phyloP scores from a whole-genome alignment of 2,329 filamentous ascomycete species.

The Sclerotinia nivalis region DNA sequence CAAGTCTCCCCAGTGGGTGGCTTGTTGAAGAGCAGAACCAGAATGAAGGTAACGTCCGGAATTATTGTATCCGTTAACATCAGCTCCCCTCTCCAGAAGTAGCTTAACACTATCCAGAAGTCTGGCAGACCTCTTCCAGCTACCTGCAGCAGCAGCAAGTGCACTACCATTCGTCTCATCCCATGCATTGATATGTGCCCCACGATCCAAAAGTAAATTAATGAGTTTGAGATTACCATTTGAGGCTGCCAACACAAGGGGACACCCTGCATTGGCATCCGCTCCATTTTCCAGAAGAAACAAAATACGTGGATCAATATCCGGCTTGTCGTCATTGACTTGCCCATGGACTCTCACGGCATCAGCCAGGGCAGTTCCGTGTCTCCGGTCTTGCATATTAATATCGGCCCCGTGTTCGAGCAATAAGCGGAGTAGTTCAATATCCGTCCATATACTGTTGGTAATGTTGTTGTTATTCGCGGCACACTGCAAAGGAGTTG shows the following conservation, averaged over 20 bases:
- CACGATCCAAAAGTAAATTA: too few species aligned
- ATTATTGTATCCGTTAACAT: too few species aligned
- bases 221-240: too few species aligned
- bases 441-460: background rate
- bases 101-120: too few species aligned
- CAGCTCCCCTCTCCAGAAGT: too few species aligned
- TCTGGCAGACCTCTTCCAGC: too few species aligned
- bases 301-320: background rate
- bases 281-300: conserved; percentile 21
- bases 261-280: background rate
- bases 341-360: background rate
- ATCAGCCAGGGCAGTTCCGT: background rate
- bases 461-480: background rate
- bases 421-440: background rate
- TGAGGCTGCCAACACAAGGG: conserved; percentile 13
- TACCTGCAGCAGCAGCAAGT: too few species aligned
- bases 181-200: too few species aligned
- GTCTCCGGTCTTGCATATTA: background rate
- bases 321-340: background rate
- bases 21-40: background rate
- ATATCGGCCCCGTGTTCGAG: background rate
- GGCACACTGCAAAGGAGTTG: background rate
- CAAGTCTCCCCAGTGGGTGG: background rate
- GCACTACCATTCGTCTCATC: too few species aligned
- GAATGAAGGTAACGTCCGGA: too few species aligned